phyloP scores from a whole-genome alignment of 1,284 basidiomycete genomes.

The Macrocystidia cucumis region DNA sequence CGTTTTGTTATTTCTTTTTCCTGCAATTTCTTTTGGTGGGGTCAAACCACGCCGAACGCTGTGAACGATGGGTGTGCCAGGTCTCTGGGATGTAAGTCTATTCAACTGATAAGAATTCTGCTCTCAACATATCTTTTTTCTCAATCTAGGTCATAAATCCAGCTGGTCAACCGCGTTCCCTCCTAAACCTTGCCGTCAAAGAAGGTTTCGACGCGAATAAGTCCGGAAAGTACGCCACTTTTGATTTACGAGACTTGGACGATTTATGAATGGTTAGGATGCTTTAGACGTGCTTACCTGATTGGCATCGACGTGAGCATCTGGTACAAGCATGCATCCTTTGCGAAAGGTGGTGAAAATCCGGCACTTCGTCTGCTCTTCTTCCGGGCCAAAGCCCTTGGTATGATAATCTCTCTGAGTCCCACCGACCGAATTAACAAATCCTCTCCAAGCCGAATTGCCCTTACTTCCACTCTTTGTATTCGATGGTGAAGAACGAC shows the following conservation, averaged over 20 bases:
- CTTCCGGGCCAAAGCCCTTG: constrained; percentile 33
- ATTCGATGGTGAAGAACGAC: constrained; percentile 61
- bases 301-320: constrained; percentile 42
- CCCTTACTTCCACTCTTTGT: constrained; percentile 62
- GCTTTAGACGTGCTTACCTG: constrained; percentile 27
- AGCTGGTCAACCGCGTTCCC: constrained; percentile 26
- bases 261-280: background rate
- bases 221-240: constrained; percentile 17
- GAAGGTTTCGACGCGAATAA: constrained; percentile 34
- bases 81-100: constrained; percentile 23
- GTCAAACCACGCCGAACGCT: constrained; percentile 1
- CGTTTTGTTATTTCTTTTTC: too few relatives aligned
- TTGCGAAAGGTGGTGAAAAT: constrained; percentile 30
- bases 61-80: constrained; percentile 25
- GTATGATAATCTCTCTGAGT: too few relatives aligned
- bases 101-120: too few relatives aligned
- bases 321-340: constrained; percentile 32
- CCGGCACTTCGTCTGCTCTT: constrained; percentile 31
- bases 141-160: constrained; percentile 26
- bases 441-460: constrained; percentile 15
- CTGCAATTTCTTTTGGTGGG: too few relatives aligned
- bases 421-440: background rate
- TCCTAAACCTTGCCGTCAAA: constrained; percentile 28
- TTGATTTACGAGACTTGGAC: background rate
- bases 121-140: background rate